phyloP scores from a whole-genome alignment of 176 grass and related monocot genomes.

The Dendrocalamus sinicus region DNA sequence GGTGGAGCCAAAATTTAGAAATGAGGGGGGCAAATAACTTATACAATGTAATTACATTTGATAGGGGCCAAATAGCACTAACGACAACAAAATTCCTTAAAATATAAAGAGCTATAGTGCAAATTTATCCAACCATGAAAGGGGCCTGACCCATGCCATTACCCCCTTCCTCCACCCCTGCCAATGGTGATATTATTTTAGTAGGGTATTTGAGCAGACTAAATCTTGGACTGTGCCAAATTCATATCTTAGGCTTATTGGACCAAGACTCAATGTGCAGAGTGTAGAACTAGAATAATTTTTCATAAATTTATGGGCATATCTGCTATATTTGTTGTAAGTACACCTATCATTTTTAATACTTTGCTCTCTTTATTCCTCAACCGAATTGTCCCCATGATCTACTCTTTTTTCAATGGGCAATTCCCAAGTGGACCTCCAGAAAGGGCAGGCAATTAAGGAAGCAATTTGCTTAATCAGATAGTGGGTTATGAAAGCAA shows the following conservation, averaged over 20 bases:
- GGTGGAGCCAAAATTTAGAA: no score
- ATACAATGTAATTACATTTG: no score
- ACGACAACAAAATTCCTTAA: no score
- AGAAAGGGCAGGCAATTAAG: constrained; percentile 36
- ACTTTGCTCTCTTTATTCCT: constrained; percentile 49
- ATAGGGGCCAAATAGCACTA: no score
- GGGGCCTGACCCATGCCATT: no score
- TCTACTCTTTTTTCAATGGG: constrained; percentile 6
- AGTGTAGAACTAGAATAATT: constrained; percentile 15
- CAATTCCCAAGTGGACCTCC: constrained; percentile 35
- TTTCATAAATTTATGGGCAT: constrained; percentile 17
- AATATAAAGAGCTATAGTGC: no score
- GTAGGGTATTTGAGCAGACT: constrained; percentile 30
- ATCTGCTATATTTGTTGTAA: constrained; percentile 1
- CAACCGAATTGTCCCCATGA: constrained; percentile 50
- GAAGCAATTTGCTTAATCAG: constrained; percentile 24
- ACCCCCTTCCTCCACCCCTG: no score
- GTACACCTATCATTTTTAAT: constrained; percentile 21
- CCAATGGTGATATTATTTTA: constrained; percentile 4
- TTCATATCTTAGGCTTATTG: constrained; percentile 26
- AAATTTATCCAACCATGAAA: no score
- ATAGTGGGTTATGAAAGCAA: constrained; percentile 58
- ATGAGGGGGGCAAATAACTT: no score
- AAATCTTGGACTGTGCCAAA: constrained; percentile 29
- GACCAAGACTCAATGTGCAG: constrained; percentile 41